These are phyloP conservation scores for Strobilomyces dryophilus DNA, from an alignment of 768 basidiomycete species.

Conservation along the genomic window DNA sequence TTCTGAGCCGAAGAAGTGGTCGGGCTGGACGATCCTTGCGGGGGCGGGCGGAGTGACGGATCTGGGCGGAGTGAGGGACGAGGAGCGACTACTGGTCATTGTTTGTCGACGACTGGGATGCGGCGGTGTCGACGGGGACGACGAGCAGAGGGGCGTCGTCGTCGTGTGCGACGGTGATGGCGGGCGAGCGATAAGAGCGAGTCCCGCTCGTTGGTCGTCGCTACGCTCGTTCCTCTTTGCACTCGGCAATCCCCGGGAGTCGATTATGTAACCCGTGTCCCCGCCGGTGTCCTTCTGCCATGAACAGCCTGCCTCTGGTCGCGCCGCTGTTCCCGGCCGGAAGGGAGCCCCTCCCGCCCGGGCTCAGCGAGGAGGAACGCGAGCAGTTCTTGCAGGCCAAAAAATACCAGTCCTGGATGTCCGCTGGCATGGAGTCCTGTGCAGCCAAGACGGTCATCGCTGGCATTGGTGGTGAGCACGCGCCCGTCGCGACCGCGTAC, in stretches of 20 bases:
- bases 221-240: not conserved
- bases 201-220: constrained; percentile 7
- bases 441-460: constrained; percentile 76
- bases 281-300: not conserved
- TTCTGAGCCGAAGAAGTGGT: constrained; percentile 76
- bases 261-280: not conserved
- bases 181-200: not conserved
- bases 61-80: constrained; percentile 38
- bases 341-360: constrained; percentile 84
- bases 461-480: constrained; percentile 73
- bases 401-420: constrained; percentile 73
- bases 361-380: constrained; percentile 77
- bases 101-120: not conserved
- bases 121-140: not conserved
- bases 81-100: constrained; percentile 27
- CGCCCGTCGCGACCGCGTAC: not conserved
- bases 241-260: constrained; percentile 8
- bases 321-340: constrained; percentile 82
- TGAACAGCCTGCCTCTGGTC: constrained; percentile 32
- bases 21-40: constrained; percentile 58
- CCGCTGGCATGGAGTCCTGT: constrained; percentile 80
- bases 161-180: constrained; percentile 8
- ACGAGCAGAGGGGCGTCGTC: not conserved
- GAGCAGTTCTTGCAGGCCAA: constrained; percentile 60
- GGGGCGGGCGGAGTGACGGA: constrained; percentile 46